phyloP scores from a whole-genome alignment of 306 rosid species.

The Lotus japonicus region DNA sequence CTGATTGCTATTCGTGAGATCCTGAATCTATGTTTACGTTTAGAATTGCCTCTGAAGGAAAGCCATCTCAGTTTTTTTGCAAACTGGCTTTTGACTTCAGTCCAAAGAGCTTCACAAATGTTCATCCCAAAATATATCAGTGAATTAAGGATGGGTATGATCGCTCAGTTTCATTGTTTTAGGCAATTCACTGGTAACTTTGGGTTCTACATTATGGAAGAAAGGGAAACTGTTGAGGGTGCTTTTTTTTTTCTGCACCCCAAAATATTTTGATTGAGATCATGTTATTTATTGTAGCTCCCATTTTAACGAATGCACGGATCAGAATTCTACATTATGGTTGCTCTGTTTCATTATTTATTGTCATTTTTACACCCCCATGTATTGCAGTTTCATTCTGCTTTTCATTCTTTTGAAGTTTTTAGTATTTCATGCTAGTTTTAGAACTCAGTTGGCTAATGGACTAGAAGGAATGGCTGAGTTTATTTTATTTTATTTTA shows the following conservation, averaged over 20 bases:
- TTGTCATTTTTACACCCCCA: background rate
- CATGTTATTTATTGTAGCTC: background rate
- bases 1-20: constrained; percentile 11
- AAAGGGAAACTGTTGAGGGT: too few relatives aligned
- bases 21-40: background rate
- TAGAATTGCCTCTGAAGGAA: constrained; percentile 11
- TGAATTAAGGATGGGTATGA: background rate
- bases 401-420: background rate
- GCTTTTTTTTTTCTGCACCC: too few relatives aligned
- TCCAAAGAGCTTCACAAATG: background rate
- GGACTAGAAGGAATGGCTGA: too few relatives aligned
- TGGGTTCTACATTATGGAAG: too few relatives aligned
- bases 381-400: background rate
- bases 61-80: constrained; percentile 18
- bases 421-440: background rate
- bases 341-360: background rate
- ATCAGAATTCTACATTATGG: too few relatives aligned
- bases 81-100: constrained; percentile 12
- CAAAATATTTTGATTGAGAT: background rate
- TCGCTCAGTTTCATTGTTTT: background rate
- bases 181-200: background rate
- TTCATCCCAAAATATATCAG: too few relatives aligned
- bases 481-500: too few relatives aligned
- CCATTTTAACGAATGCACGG: background rate
- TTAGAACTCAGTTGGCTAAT: background rate